These are phyloP conservation scores for Prunus salicina DNA, from an alignment of 306 rosid species.

Conservation along the genomic window DNA sequence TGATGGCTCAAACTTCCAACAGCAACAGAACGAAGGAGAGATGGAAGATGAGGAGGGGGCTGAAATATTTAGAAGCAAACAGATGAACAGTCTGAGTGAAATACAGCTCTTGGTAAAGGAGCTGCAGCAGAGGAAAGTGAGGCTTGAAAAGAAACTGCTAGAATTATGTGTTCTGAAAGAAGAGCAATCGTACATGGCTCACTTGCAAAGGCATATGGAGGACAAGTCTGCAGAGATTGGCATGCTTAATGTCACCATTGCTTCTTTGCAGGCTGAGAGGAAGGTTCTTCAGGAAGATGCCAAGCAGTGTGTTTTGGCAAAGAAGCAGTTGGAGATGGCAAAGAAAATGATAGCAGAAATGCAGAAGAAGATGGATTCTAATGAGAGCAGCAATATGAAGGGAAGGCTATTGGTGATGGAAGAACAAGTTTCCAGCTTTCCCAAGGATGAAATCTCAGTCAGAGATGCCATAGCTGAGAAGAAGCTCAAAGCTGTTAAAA, in stretches of 20 bases:
- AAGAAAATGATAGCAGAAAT: constrained; percentile 23
- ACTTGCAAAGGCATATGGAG: constrained; percentile 23
- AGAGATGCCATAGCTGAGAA: constrained; percentile 18
- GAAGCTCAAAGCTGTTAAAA: constrained; percentile 25
- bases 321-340: constrained; percentile 31
- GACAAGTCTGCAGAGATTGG: constrained; percentile 28
- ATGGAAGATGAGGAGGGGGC: constrained; percentile 20
- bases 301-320: constrained; percentile 20
- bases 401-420: constrained; percentile 29
- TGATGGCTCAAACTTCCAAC: constrained; percentile 18
- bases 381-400: constrained; percentile 9
- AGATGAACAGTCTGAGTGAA: constrained; percentile 10
- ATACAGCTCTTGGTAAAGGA: constrained; percentile 18
- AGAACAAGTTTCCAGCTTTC: constrained; percentile 25
- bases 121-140: constrained; percentile 33
- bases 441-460: constrained; percentile 3
- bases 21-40: constrained; percentile 16
- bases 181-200: constrained; percentile 26
- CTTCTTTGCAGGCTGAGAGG: constrained; percentile 33
- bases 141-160: constrained; percentile 35
- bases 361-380: constrained; percentile 24
- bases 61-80: not conserved
- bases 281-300: constrained; percentile 31
- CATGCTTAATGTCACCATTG: constrained; percentile 22
- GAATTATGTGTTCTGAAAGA: constrained; percentile 30